These are phyloP conservation scores for Pichiaceae sp. DNA, from an alignment of 1,139 yeast genomes.

Conservation along the genomic window DNA sequence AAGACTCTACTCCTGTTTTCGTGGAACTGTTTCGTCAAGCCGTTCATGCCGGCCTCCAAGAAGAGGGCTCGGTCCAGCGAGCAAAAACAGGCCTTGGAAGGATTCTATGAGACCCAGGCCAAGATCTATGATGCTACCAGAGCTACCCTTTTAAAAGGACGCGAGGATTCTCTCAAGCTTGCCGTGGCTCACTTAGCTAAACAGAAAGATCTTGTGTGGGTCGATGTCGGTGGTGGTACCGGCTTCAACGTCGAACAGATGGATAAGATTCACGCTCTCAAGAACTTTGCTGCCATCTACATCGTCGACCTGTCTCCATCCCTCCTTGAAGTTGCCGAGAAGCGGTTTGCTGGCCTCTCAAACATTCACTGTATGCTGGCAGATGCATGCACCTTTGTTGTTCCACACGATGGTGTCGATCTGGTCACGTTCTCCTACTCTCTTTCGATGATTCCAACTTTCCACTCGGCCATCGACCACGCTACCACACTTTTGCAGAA, in stretches of 20 bases:
- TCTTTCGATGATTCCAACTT: slow-evolving; percentile 77
- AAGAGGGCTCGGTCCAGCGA: slow-evolving; percentile 29
- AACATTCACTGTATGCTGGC: slow-evolving; percentile 66
- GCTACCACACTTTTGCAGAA: slow-evolving; percentile 45
- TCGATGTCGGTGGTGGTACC: slow-evolving; percentile 82
- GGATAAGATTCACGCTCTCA: slow-evolving; percentile 46
- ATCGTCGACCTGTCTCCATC: slow-evolving; percentile 73
- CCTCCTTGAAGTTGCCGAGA: slow-evolving; percentile 60
- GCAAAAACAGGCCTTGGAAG: slow-evolving; percentile 58
- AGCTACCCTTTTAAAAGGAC: slow-evolving; percentile 55
- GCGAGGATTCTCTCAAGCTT: slow-evolving; percentile 54
- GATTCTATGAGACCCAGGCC: slow-evolving; percentile 70
- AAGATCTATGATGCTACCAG: slow-evolving; percentile 67
- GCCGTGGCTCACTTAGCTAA: slow-evolving; percentile 46
- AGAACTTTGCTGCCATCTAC: slow-evolving; percentile 54
- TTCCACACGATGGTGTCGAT: slow-evolving; percentile 43
- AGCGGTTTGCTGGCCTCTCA: slow-evolving; percentile 50
- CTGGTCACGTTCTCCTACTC: slow-evolving; percentile 73
- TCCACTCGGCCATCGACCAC: slow-evolving; percentile 72
- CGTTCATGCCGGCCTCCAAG: slow-evolving; percentile 39
- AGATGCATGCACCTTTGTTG: slow-evolving; percentile 63
- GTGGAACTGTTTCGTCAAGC: slow-evolving; percentile 61
- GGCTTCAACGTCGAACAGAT: slow-evolving; percentile 75
- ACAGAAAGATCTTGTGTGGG: slow-evolving; percentile 54
- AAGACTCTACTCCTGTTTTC: slow-evolving; percentile 22